Evolutionary conservation across 2,329 filamentous ascomycete genomes (phyloP), one percentile per base, ranked within the genome.

Genomic region (Kalaharituber pfeilii): DNA sequence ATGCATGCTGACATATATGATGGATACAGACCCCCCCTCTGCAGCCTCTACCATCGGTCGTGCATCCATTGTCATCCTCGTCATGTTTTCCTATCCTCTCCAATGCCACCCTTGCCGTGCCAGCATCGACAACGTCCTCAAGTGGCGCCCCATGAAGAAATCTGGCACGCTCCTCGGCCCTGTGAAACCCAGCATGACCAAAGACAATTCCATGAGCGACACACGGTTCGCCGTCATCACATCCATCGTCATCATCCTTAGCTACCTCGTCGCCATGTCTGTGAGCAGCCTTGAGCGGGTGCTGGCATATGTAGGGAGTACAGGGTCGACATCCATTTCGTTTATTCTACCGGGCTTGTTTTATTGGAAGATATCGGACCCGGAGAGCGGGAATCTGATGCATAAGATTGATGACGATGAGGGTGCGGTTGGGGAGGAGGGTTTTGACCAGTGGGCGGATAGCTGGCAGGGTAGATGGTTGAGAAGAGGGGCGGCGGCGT

Each of bases 291-390:
- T 98, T 2, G 88, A 94, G 66, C 82, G 85, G 49, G 88, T 98
- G 0, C 75, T 98, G 0, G 89, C 91, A 0, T 98, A 95, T 62
- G 91, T 98, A 9, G 91, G 91, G 33, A 87, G 83, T 63, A 98
- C 91, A 0, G 91, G 91, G 52, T 89, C 83, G 51, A 98, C 91
- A 0, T 86, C 86, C 57, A 98, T 98, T 64, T 94, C 86, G 58
- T 98, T 98, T 67, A 96, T 98, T 60, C 75, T 98, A 0, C 91
- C 91, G 0, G 91, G 91, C 0, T 70, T 98, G 3, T 98, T 98
- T 68, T 98, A 96, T 69, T 98, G 96, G 71, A 96, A 96, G 69
- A 96, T 98, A 57, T 93, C 86, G 11, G 80, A 86, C 24, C 91
- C 91, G 0, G 83, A 94, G 53, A 89, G 85, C 26, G 80, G 89